A percentile compares a stretch with the other conserved stretches of the same genome.
phyloP scores from a whole-genome alignment of 73 alveolate genomes.

The Paramecium primaurelia region DNA sequence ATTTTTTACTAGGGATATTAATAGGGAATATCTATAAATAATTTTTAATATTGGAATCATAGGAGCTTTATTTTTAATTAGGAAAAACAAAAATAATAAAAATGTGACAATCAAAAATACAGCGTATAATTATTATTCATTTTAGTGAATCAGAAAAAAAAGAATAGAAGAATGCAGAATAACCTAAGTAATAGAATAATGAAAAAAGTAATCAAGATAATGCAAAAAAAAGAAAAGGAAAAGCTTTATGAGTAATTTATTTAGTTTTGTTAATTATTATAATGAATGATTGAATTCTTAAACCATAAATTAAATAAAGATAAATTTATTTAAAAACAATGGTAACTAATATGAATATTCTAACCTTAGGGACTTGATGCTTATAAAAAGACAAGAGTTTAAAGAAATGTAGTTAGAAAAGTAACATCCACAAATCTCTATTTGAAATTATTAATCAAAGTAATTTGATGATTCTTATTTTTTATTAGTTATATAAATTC shows the following conservation, averaged over 20 bases:
- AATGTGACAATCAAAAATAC: neutral
- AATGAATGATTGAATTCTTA: neutral
- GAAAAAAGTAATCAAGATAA: neutral
- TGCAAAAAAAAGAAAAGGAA: neutral
- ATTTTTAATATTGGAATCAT: neutral
- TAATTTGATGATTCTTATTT: neutral
- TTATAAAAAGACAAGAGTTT: conserved; percentile 19
- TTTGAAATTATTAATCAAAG: conserved; percentile 36
- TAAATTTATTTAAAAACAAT: neutral
- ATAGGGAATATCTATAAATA: neutral
- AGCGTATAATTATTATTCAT: neutral
- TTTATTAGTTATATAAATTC: conserved; percentile 57
- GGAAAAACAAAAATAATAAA: neutral
- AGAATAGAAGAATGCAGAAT: neutral
- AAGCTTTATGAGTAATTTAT: neutral
- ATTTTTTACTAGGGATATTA: neutral
- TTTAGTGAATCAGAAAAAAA: neutral
- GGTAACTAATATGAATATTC: neutral
- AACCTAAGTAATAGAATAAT: neutral
- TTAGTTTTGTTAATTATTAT: neutral
- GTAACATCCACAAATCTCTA: conserved; percentile 57
- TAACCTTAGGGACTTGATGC: neutral
- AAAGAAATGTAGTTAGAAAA: conserved; percentile 43
- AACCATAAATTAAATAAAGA: neutral
- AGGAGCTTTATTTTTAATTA: neutral